A percentile compares a stretch with the other conserved stretches of the same genome.
Evolutionary conservation across 441 rosid species (phyloP).

Genomic region (Brassica hybrid): DNA sequence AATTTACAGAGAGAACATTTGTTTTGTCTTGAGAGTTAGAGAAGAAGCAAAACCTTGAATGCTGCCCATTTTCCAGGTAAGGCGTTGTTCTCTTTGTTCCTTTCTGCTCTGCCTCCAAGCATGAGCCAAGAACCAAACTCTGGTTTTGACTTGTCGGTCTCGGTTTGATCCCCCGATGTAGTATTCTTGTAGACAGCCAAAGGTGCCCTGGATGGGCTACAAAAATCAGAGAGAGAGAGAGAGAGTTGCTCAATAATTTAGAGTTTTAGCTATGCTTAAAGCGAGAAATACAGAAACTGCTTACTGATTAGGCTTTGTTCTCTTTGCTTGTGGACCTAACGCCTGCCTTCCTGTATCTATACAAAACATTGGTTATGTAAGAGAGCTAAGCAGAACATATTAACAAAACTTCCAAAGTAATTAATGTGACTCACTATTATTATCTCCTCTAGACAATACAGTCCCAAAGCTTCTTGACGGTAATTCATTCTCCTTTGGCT

Average conservation of each 20-base stretch:
- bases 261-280: background rate
- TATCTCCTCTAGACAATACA: constrained; percentile 40
- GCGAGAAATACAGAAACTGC: background rate
- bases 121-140: constrained; percentile 60
- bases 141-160: constrained; percentile 52
- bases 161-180: constrained; percentile 41
- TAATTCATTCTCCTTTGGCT: too few relatives aligned
- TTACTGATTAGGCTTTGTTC: constrained; percentile 65
- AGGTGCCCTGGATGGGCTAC: constrained; percentile 46
- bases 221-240: background rate
- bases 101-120: constrained; percentile 76
- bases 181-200: constrained; percentile 57
- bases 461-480: too few relatives aligned
- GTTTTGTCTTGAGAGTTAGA: constrained; percentile 5
- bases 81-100: constrained; percentile 90
- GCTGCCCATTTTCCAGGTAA: constrained; percentile 23
- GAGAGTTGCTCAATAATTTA: constrained; percentile 3
- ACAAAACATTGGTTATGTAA: constrained; percentile 19
- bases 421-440: constrained; percentile 44
- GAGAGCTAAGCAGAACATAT: background rate
- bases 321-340: constrained; percentile 49
- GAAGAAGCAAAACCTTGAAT: constrained; percentile 51
- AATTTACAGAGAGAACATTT: background rate
- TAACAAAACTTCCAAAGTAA: background rate
- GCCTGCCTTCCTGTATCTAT: constrained; percentile 55